Percentiles rank a stretch among this genome's conserved stretches.
These are phyloP conservation scores for Salix caprea DNA, from an alignment of 345 rosid species.

Conservation along the genomic window DNA sequence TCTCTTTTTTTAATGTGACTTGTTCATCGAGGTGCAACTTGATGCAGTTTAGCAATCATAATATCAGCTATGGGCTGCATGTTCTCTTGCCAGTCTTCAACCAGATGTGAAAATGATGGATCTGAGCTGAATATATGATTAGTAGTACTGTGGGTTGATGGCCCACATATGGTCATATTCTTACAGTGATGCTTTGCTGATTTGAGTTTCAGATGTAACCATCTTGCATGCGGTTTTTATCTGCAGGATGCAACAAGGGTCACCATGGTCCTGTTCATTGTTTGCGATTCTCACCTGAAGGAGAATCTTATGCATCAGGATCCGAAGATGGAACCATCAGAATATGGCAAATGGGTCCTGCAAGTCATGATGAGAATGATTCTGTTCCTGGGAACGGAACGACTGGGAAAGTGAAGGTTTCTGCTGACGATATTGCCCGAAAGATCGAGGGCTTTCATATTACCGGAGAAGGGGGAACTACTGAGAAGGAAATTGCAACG, in stretches of 20 bases:
- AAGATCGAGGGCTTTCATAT: constrained; percentile 26
- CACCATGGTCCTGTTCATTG: constrained; percentile 99
- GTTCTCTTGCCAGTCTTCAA: not conserved
- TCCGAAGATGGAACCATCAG: constrained; percentile 92
- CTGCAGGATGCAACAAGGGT: constrained; percentile 92
- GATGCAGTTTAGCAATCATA: not conserved
- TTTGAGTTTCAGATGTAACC: not conserved
- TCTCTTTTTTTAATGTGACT: not conserved
- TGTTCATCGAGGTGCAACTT: not conserved
- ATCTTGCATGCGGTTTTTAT: not conserved
- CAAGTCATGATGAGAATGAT: constrained; percentile 18
- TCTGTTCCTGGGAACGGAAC: constrained; percentile 8
- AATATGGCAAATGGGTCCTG: constrained; percentile 54
- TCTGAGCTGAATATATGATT: not conserved
- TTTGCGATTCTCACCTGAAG: constrained; percentile 87
- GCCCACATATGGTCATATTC: not conserved
- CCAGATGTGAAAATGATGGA: not conserved
- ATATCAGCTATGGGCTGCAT: not conserved
- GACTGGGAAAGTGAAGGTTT: constrained; percentile 18
- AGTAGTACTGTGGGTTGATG: not conserved
- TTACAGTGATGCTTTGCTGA: not conserved
- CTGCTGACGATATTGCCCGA: constrained; percentile 20
- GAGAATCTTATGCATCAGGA: constrained; percentile 91
- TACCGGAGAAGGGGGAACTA: constrained; percentile 16
- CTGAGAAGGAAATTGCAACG: constrained; percentile 8